phyloP scores from a whole-genome alignment of 1,284 basidiomycete genomes.

The Cystobasidiaceae sp. region DNA sequence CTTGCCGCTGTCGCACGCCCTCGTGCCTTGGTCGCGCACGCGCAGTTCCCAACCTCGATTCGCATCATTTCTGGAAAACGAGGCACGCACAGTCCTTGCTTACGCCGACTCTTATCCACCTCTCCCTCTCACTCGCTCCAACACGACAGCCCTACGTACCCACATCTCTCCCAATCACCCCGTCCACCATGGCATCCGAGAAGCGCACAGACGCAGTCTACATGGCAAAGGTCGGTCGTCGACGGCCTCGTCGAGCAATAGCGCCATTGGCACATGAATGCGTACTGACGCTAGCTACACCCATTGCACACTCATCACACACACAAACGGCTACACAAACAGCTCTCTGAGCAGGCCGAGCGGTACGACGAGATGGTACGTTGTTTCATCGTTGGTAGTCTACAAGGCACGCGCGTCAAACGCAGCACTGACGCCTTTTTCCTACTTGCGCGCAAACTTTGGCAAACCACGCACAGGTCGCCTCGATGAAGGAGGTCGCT shows the following conservation, averaged over 20 bases:
- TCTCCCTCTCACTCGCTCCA: not conserved
- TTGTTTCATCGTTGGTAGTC: not conserved
- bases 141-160: too few relatives aligned
- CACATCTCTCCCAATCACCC: not conserved
- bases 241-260: not conserved
- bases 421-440: not conserved
- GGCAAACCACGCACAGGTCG: constrained; percentile 75
- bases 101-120: not conserved
- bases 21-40: too few relatives aligned
- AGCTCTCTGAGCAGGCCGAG: constrained; percentile 58
- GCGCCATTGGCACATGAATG: too few relatives aligned
- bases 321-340: not conserved
- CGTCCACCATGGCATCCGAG: not conserved
- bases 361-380: constrained; percentile 85
- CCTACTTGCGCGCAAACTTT: constrained; percentile 36
- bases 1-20: not conserved
- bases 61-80: too few relatives aligned
- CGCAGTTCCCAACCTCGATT: too few relatives aligned
- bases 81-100: not conserved
- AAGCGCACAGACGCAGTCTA: constrained; percentile 57
- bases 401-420: too few relatives aligned
- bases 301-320: not conserved
- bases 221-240: constrained; percentile 78
- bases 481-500: constrained; percentile 98
- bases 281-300: constrained; percentile 8